These are phyloP conservation scores for Wickerhamomyces bovis DNA, from an alignment of 805 yeast genomes.

Conservation along the genomic window DNA sequence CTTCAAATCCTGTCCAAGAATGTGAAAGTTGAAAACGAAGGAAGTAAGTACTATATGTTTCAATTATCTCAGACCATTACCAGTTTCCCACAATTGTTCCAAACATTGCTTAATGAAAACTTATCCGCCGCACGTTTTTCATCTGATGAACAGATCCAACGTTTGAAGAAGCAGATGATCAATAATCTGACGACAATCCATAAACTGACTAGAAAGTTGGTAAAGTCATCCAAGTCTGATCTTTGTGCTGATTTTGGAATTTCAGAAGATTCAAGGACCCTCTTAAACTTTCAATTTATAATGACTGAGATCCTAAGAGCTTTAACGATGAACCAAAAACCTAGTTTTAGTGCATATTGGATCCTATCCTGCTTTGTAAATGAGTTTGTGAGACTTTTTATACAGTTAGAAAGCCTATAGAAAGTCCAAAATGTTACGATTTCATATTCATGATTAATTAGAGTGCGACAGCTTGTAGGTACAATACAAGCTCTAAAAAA, in stretches of 20 bases:
- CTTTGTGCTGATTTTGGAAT: neutral
- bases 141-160: neutral
- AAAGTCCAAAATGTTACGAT: neutral
- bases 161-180: neutral
- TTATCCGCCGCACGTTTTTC: neutral
- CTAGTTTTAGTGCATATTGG: constrained; percentile 18
- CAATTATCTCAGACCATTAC: neutral
- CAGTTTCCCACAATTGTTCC: neutral
- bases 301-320: constrained; percentile 12
- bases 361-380: constrained; percentile 16
- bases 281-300: constrained; percentile 12
- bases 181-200: neutral
- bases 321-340: constrained; percentile 5
- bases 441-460: too few species aligned
- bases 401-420: constrained; percentile 8
- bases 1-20: neutral
- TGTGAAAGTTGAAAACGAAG: neutral
- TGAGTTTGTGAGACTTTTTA: constrained; percentile 14
- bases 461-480: too few species aligned
- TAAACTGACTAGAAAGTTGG: neutral
- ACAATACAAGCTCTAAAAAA: too few species aligned
- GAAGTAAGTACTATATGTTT: neutral
- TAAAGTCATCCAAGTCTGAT: neutral
- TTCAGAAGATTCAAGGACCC: neutral
- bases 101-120: neutral